Evolutionary conservation across 208 protist species (phyloP), one percentile per base, ranked within the genome.

Genomic region (Spongospora subterranea): DNA sequence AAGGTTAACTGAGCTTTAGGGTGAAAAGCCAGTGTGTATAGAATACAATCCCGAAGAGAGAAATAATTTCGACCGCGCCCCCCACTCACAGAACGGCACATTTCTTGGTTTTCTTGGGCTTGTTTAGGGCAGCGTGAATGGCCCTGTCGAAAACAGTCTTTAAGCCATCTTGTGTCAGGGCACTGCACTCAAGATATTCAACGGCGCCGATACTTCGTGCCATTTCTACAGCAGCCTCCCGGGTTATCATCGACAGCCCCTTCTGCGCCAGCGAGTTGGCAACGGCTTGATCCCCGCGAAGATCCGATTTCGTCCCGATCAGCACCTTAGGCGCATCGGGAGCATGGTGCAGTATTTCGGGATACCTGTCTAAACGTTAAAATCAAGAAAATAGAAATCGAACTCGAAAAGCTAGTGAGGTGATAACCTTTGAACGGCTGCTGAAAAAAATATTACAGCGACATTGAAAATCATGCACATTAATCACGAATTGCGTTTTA

Each of bases 111-210:
- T 88, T 91, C 40, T 88, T 88, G 38, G 50, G 50, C 38, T 39
- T 91, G 38, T 82, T 82, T 43, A 91, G 66, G 11, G 90, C 90
- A 35, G 90, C 90, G 40, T 66, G 88, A 40, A 93, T 90, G 53
- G 92, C 92, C 38, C 50, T 20, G 88, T 93, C 92, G 46, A 93
- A 93, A 0, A 93, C 92, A 46, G 82, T 45, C 40, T 93, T 93
- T 13, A 93, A 92, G 88, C 92, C 93, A n/a, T 95, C 92, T 92
- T 97, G 96, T 17, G 95, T 97, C 0, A 95, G 92, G 13, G 97
- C 97, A 82, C 94, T 96, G 94, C 97, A 98, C 92, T 98, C 96
- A 13, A 97, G 88, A 93, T 98, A 98, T 40, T 94, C 93, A 38
- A 94, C 77, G 45, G 96, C 96, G 45, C 92, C 89, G 77, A 98